These are phyloP conservation scores for Seiridium unicorne DNA, from an alignment of 2,329 filamentous ascomycete species.

Conservation along the genomic window DNA sequence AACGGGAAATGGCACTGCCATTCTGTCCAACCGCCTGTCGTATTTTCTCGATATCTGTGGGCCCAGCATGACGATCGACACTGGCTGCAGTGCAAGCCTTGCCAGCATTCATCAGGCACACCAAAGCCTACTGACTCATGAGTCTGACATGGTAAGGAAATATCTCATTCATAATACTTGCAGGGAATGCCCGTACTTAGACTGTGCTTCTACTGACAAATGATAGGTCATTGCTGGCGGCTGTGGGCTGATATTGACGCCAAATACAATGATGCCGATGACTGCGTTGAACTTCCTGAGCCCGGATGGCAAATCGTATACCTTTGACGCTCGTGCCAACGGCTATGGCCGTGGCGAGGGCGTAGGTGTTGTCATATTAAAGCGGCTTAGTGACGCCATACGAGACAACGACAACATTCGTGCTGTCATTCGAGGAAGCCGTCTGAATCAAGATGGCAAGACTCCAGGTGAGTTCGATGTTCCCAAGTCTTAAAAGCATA, in stretches of 20 bases:
- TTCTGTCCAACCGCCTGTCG: conserved; percentile 38
- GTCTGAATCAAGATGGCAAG: conserved; percentile 57
- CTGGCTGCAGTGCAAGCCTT: conserved; percentile 43
- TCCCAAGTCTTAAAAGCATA: not conserved
- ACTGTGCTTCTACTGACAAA: too few relatives aligned
- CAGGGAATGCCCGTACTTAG: too few relatives aligned
- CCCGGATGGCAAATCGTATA: conserved; percentile 48
- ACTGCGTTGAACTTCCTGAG: conserved; percentile 52
- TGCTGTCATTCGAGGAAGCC: conserved; percentile 52
- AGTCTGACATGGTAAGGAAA: conserved; percentile 22
- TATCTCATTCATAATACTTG: too few relatives aligned
- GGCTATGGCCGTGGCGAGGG: conserved; percentile 68
- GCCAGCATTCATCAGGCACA: conserved; percentile 40
- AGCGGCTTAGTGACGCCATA: conserved; percentile 56
- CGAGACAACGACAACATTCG: conserved; percentile 58
- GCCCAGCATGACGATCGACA: conserved; percentile 41
- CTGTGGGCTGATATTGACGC: conserved; percentile 51
- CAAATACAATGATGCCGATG: conserved; percentile 56
- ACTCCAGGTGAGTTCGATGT: conserved; percentile 41
- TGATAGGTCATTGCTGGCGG: conserved; percentile 45
- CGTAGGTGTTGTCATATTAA: conserved; percentile 57
- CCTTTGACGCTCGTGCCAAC: conserved; percentile 57
- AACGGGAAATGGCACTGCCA: conserved; percentile 30
- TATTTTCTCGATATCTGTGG: conserved; percentile 39
- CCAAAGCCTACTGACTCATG: conserved; percentile 31